A percentile compares a stretch with the other conserved stretches of the same genome.
Conservation (phyloP, 1,139 yeast genomes). For the Nakaseomyces delphensis region DNA sequence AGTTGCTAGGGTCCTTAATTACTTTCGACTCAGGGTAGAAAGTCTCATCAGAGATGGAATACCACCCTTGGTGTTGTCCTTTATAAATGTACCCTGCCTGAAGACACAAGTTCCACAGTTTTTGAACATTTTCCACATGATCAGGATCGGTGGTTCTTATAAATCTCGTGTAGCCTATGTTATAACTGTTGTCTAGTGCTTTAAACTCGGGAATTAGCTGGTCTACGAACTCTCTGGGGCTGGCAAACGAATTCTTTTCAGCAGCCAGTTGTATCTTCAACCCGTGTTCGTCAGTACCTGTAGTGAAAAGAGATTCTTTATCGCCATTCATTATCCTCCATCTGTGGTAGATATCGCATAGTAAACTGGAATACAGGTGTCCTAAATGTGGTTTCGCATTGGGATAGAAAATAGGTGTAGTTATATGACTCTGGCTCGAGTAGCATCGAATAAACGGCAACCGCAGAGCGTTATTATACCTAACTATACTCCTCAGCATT, state of each 20-base stretch:
- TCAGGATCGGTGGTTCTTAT: slow-evolving; percentile 86
- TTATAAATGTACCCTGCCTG: slow-evolving; percentile 63
- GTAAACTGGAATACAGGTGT: slow-evolving; percentile 78
- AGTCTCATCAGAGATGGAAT: slow-evolving; percentile 88
- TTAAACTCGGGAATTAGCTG: slow-evolving; percentile 56
- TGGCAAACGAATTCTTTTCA: slow-evolving; percentile 37
- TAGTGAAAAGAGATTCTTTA: slow-evolving; percentile 50
- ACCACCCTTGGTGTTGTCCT: slow-evolving; percentile 90
- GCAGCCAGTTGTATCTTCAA: slow-evolving; percentile 79
- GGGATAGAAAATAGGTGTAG: slow-evolving; percentile 94
- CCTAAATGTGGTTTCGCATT: slow-evolving; percentile 95
- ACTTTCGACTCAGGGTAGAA: slow-evolving; percentile 82
- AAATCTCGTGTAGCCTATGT: slow-evolving; percentile 62
- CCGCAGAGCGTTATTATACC: background rate
- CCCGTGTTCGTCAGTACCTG: slow-evolving; percentile 98
- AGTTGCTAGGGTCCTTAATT: slow-evolving; percentile 33
- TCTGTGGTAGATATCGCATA: slow-evolving; percentile 69
- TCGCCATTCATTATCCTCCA: slow-evolving; percentile 51
- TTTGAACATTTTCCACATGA: slow-evolving; percentile 55
- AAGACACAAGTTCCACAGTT: slow-evolving; percentile 58
- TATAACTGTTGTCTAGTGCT: slow-evolving; percentile 46
- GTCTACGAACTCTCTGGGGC: slow-evolving; percentile 68
- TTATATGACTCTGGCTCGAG: slow-evolving; percentile 38
- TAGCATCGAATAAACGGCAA: background rate
- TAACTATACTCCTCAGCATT: background rate